A percentile compares a stretch with the other conserved stretches of the same genome.
Conservation (phyloP, 2,329 filamentous ascomycete genomes). For the Metarhizium sp. region DNA sequence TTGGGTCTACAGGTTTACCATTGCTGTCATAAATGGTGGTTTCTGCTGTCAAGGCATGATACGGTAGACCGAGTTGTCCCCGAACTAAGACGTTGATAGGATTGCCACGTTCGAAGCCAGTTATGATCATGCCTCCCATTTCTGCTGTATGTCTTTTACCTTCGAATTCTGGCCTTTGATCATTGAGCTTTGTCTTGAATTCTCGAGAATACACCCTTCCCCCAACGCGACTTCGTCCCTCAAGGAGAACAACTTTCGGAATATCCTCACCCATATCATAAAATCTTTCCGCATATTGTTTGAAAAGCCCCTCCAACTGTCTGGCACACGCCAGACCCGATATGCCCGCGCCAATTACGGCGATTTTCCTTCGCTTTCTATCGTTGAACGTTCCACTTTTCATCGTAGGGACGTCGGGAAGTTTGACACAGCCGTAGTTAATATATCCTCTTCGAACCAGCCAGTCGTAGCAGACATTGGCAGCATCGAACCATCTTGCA, state of each 20-base stretch:
- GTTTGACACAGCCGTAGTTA: conserved; percentile 85
- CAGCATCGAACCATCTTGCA: conserved; percentile 78
- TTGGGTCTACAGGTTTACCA: conserved; percentile 66
- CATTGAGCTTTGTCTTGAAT: conserved; percentile 47
- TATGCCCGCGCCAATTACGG: conserved; percentile 89
- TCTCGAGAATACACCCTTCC: conserved; percentile 84
- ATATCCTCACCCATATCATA: conserved; percentile 54
- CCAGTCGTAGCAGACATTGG: conserved; percentile 87
- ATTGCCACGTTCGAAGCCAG: conserved; percentile 92
- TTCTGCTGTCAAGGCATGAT: conserved; percentile 68
- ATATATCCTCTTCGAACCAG: conserved; percentile 85
- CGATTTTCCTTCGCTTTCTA: conserved; percentile 59
- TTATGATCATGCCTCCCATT: conserved; percentile 97
- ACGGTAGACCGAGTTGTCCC: conserved; percentile 79
- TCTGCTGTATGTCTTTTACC: conserved; percentile 71
- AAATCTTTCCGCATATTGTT: conserved; percentile 65
- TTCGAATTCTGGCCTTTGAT: conserved; percentile 42
- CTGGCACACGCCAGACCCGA: conserved; percentile 86
- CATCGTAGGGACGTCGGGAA: conserved; percentile 36
- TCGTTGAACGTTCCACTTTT: conserved; percentile 24
- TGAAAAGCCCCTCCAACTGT: conserved; percentile 78
- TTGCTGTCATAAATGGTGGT: conserved; percentile 86
- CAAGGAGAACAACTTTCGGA: conserved; percentile 70
- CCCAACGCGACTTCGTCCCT: conserved; percentile 79
- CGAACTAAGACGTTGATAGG: conserved; percentile 85